Base-by-base conservation (phyloP, 106 monocot genomes). In the Acanthochlamys bracteata region DNA sequence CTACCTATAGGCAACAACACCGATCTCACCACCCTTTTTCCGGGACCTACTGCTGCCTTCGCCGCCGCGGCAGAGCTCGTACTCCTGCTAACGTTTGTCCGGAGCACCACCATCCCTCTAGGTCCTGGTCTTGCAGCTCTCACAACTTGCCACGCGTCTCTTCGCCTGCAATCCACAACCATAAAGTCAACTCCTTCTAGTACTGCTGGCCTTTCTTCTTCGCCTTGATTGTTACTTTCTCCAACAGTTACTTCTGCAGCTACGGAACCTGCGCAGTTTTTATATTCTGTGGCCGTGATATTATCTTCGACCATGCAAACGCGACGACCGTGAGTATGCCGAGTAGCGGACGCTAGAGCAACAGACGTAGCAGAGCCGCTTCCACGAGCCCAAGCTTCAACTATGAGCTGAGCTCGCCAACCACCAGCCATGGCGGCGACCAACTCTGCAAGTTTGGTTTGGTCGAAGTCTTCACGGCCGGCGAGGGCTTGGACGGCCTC, bases 381-480 rank as follows among this genome's bases (percentile, higher is more conserved):
- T 11, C 53, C 42, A 22, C 52, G 23, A 7, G 67, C 56, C 60
- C 64, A 77, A 1, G 79, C 86, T 58, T 95, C 81, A 14, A 87
- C 78, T 25, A 84, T 62, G 27, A 81, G 72, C 69, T 78, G 82
- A 33, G 84, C 51, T 4, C 72, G 76, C 94, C 94, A 95, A 0
- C 94, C 94, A 0, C 94, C 94, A 20, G 86, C 94, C 86, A 95
- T 75, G 65, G 90, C 86, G 0, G 86, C 73, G 51, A 95, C 74
- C 55, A 95, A 71, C 80, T 89, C 89, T 4, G 89, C 93, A n/a
- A 72, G 82, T 10, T 73, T 74, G 17, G 76, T 45, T 26, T 76
- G 75, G 2, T 67, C 75, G 11, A 33, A 20, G 33, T 33, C 33
- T 7, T 53, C 65, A 1, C 33, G 61, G 25, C 65, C 42, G 9